Evolutionary conservation across 1,139 yeast species (phyloP).

Genomic region (Diutina mesorugosa): DNA sequence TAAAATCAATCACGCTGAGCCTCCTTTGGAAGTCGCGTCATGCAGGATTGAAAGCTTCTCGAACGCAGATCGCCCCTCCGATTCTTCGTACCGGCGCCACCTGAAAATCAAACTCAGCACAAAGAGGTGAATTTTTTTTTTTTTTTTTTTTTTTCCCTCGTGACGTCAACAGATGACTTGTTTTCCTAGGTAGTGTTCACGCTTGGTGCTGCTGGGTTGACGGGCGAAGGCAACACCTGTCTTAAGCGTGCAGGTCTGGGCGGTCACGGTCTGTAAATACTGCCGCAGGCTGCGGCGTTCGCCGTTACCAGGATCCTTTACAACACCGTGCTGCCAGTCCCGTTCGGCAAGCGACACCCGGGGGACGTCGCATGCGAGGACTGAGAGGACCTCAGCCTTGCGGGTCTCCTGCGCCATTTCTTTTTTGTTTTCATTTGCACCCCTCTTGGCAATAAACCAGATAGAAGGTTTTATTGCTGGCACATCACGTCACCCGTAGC

Average conservation of each 20-base stretch:
- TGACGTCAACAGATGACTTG: not conserved
- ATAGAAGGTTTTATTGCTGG: not conserved
- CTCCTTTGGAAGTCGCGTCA: too few relatives aligned
- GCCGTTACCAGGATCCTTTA: not conserved
- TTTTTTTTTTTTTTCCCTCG: too few relatives aligned
- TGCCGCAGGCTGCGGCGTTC: not conserved
- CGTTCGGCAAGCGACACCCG: not conserved
- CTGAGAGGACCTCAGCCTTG: not conserved
- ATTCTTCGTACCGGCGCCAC: too few relatives aligned
- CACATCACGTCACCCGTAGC: not conserved
- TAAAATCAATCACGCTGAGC: too few relatives aligned
- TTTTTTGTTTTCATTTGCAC: not conserved
- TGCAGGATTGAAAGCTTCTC: too few relatives aligned
- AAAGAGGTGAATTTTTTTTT: too few relatives aligned
- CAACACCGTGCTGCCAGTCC: not conserved
- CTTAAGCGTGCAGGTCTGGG: not conserved
- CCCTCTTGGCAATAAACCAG: not conserved
- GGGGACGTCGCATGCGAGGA: not conserved
- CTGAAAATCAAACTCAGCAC: too few relatives aligned
- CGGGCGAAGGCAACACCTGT: not conserved
- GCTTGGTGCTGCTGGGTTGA: not conserved
- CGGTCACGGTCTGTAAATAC: not conserved
- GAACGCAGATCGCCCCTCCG: too few relatives aligned
- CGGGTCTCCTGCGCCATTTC: not conserved
- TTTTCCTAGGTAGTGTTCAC: not conserved